phyloP scores from a whole-genome alignment of 305 asterid genomes.

The Fraxinus baroniana region DNA sequence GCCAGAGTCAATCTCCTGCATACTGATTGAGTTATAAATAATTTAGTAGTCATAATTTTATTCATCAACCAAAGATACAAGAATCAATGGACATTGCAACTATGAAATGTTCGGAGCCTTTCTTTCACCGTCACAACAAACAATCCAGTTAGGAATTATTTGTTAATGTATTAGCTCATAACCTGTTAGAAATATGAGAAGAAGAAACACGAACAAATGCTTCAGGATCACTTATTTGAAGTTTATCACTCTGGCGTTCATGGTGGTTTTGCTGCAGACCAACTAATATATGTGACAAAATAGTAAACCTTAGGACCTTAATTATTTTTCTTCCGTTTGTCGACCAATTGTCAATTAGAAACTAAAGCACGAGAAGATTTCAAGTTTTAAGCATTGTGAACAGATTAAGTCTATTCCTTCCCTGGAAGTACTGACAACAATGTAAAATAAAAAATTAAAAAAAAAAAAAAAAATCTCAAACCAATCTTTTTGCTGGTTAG shows the following conservation, averaged over 20 bases:
- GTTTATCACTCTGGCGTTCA: background rate
- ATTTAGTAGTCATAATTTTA: constrained; percentile 11
- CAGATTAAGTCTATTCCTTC: background rate
- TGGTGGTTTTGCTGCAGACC: background rate
- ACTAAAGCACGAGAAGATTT: background rate
- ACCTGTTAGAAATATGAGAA: constrained; percentile 3
- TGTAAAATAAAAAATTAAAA: background rate
- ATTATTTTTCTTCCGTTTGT: background rate
- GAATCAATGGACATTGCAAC: background rate
- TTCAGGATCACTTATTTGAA: background rate
- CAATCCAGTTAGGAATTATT: background rate
- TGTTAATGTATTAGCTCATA: background rate
- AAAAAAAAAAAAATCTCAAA: background rate
- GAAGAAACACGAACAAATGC: background rate
- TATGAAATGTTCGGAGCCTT: background rate
- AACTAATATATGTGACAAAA: background rate
- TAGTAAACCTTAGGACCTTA: background rate
- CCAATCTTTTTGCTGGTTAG: background rate
- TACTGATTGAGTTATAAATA: constrained; percentile 40
- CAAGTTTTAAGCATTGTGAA: background rate
- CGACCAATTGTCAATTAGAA: background rate
- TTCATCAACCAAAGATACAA: constrained; percentile 13
- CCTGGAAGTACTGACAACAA: background rate
- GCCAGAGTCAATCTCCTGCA: constrained; percentile 81
- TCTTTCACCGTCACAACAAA: constrained; percentile 2